Base-by-base conservation (phyloP, 352 stramenopile species). In the Halophytophthora polymorphica region DNA sequence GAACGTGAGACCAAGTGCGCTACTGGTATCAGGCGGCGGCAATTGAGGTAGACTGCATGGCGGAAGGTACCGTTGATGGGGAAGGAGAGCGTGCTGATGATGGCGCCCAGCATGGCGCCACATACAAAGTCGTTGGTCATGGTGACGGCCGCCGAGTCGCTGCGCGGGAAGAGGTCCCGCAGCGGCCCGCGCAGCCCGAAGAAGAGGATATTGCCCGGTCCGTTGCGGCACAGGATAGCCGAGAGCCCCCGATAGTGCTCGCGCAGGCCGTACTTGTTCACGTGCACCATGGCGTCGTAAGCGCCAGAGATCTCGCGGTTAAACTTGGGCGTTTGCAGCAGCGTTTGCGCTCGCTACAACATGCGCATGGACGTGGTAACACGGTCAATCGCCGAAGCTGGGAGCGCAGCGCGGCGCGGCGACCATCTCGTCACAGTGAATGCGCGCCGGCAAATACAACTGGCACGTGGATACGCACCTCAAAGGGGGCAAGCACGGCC, bases 261-360 rank as follows among this genome's bases (percentile, higher is more conserved):
- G 31, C 61, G 71, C 14, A 95, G 31, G 6, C 85, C 83, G 40
- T 78, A 88, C 34, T 85, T 82, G 64, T 88, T 89, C 23, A 96
- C 59, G 22, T 93, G 82, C 15, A 87, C 25, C 56, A 93, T 82
- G 14, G 77, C 83, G 21, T 93, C 80, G 52, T 83, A 78, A n/a
- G 78, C 81, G 29, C 86, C 83, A 0, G 58, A 64, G 51, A 94
- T 93, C 36, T 90, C 67, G 37, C 61, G 56, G 61, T 94, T 96
- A 71, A 88, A 96, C 40, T 90, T 88, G 11, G 83, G 81, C 10
- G 86, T 94, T 58, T 96, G 86, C 23, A 96, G 49, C 40, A 96
- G 57, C 18, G 86, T 95, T 64, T 96, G 86, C 0, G 82, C 71
- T 36, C 86, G 78, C 77, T 92, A 34, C 1, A 61, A n/a, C 15